These are phyloP conservation scores for Kodamaea sagamina DNA, from an alignment of 805 yeast genomes.

Conservation along the genomic window DNA sequence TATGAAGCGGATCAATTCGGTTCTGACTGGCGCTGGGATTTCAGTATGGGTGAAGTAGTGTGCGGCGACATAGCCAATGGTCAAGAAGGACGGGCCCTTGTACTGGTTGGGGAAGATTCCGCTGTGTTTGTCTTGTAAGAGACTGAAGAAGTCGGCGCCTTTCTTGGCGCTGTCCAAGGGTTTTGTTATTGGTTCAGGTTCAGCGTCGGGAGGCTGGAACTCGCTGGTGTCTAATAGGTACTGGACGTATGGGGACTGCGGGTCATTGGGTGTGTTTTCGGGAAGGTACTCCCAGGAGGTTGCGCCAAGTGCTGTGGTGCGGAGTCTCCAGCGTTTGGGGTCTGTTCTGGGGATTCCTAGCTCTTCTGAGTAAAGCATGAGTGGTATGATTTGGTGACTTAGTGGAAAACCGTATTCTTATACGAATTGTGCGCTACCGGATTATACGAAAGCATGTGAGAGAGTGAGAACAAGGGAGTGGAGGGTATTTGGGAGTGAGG, in stretches of 20 bases:
- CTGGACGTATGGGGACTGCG: slow-evolving; percentile 58
- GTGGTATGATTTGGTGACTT: not conserved
- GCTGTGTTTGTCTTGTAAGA: slow-evolving; percentile 70
- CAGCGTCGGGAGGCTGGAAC: slow-evolving; percentile 40
- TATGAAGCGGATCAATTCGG: slow-evolving; percentile 79
- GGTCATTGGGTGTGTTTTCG: slow-evolving; percentile 41
- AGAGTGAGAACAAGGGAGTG: not conserved
- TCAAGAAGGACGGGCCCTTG: slow-evolving; percentile 98
- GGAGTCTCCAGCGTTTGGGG: slow-evolving; percentile 69
- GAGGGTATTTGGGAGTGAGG: not conserved
- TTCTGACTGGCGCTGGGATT: slow-evolving; percentile 63
- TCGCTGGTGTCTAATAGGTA: slow-evolving; percentile 50
- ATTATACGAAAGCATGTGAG: not conserved
- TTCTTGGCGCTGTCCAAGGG: slow-evolving; percentile 66
- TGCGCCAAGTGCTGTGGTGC: slow-evolving; percentile 69
- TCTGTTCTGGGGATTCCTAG: slow-evolving; percentile 72
- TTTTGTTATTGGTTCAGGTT: slow-evolving; percentile 33
- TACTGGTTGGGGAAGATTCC: slow-evolving; percentile 92
- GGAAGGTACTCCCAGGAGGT: slow-evolving; percentile 76
- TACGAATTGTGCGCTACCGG: slow-evolving; percentile 3
- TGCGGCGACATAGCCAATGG: slow-evolving; percentile 81
- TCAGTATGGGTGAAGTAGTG: slow-evolving; percentile 67
- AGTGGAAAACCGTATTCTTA: not conserved
- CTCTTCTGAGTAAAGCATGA: slow-evolving; percentile 62
- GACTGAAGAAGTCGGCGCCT: slow-evolving; percentile 69